phyloP scores from a whole-genome alignment of 148 eudicot genomes.

The Mesembryanthemum crystallinum region DNA sequence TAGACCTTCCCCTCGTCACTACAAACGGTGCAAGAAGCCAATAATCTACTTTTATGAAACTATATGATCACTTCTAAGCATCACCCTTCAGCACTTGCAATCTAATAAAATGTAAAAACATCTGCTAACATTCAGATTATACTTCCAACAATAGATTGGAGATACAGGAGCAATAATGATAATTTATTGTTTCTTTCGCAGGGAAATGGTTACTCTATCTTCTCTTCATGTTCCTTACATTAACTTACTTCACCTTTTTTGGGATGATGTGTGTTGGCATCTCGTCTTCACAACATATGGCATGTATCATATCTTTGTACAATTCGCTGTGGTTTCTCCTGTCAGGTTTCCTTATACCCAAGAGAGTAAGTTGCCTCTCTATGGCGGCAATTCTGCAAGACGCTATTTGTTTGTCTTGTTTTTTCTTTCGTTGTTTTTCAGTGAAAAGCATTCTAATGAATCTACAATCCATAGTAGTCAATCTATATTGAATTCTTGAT shows the following conservation, averaged over 20 bases:
- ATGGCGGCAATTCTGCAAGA: neutral
- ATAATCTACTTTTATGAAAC: neutral
- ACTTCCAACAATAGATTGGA: neutral
- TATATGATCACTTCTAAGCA: neutral
- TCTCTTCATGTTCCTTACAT: slow-evolving; percentile 78
- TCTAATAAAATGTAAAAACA: neutral
- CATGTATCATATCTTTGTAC: slow-evolving; percentile 74
- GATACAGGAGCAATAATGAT: neutral
- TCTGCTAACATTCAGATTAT: neutral
- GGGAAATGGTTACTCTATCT: slow-evolving; percentile 63
- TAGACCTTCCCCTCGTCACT: too few species aligned
- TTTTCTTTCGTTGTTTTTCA: neutral
- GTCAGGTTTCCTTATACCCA: slow-evolving; percentile 81
- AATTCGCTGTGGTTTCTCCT: slow-evolving; percentile 88
- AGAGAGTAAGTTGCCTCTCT: slow-evolving; percentile 46
- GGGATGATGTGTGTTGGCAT: slow-evolving; percentile 96
- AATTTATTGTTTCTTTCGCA: slow-evolving; percentile 33
- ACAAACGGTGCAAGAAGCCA: neutral
- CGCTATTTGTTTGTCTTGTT: neutral
- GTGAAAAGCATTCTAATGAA: neutral
- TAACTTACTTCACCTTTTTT: slow-evolving; percentile 81
- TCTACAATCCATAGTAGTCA: neutral
- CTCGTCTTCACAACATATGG: slow-evolving; percentile 59
- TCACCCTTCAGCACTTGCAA: slow-evolving; percentile 5
- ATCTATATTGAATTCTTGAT: neutral